A percentile compares a stretch with the other conserved stretches of the same genome.
Evolutionary conservation across 768 basidiomycete genomes (phyloP).

Genomic region (Kwoniella newhampshirensis): DNA sequence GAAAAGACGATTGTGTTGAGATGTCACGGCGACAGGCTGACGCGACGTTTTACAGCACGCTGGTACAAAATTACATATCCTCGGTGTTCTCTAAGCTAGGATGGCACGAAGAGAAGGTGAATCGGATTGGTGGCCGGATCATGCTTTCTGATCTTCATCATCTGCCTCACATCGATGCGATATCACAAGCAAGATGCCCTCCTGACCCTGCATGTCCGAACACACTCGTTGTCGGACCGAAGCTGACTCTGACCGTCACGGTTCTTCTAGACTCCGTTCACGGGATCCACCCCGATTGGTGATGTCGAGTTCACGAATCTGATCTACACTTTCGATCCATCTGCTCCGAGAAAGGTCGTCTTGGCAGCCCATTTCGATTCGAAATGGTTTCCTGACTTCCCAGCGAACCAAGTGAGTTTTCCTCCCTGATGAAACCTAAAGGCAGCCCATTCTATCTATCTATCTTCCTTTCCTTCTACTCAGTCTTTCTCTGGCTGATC

Average conservation of each 20-base stretch:
- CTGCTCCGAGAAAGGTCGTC: slow-evolving; percentile 73
- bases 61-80: slow-evolving; percentile 79
- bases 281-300: slow-evolving; percentile 76
- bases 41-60: slow-evolving; percentile 71
- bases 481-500: too few relatives aligned
- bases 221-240: too few relatives aligned
- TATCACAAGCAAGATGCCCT: too few relatives aligned
- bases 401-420: slow-evolving; percentile 71
- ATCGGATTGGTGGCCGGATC: not conserved
- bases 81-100: slow-evolving; percentile 67
- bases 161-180: not conserved
- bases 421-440: too few relatives aligned
- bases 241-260: too few relatives aligned
- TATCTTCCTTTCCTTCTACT: not conserved
- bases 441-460: not conserved
- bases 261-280: slow-evolving; percentile 66
- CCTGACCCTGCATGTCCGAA: too few relatives aligned
- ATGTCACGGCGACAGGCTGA: slow-evolving; percentile 36
- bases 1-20: too few relatives aligned
- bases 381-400: slow-evolving; percentile 74
- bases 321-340: slow-evolving; percentile 91
- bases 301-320: slow-evolving; percentile 78
- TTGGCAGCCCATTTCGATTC: slow-evolving; percentile 93
- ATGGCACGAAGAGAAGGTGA: slow-evolving; percentile 77
- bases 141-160: not conserved